phyloP scores from a whole-genome alignment of 805 yeast species.

The Yamadazyma scolyti region DNA sequence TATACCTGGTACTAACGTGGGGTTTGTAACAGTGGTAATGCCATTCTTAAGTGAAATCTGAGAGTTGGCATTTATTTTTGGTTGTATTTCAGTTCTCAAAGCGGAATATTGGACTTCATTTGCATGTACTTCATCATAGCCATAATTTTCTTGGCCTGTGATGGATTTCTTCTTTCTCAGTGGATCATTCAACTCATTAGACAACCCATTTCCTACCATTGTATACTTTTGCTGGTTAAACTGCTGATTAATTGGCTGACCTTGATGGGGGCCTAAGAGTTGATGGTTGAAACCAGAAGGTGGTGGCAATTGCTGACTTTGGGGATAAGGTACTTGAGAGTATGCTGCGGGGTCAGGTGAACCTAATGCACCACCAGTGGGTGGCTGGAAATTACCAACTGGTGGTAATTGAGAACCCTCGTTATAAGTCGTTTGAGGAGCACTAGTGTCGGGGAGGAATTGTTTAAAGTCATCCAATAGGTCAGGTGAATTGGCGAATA shows the following conservation, averaged over 20 bases:
- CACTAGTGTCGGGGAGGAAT: conserved; percentile 78
- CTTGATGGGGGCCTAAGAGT: too few relatives aligned
- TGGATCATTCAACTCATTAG: too few relatives aligned
- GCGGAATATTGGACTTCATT: conserved; percentile 48
- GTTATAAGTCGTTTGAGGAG: conserved; percentile 16
- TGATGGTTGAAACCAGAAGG: too few relatives aligned
- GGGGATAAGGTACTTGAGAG: too few relatives aligned
- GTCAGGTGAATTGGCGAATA: conserved; percentile 93
- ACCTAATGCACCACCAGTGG: too few relatives aligned
- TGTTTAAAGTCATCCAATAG: conserved; percentile 91
- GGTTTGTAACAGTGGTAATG: conserved; percentile 39
- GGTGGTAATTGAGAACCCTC: conserved; percentile 68
- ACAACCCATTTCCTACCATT: too few relatives aligned
- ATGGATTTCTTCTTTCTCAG: conserved; percentile 22
- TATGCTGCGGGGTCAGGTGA: too few relatives aligned
- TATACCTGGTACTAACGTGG: conserved; percentile 77
- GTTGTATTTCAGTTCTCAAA: conserved; percentile 33
- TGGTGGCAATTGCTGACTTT: too few relatives aligned
- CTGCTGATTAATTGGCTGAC: too few relatives aligned
- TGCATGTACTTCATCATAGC: conserved; percentile 26
- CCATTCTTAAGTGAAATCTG: conserved; percentile 11
- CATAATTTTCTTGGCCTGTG: conserved; percentile 21
- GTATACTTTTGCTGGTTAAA: conserved; percentile 3
- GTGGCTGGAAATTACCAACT: conserved; percentile 83
- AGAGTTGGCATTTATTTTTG: conserved; percentile 15